Conservation (phyloP, 805 yeast species). For the Candida fluviatilis region DNA sequence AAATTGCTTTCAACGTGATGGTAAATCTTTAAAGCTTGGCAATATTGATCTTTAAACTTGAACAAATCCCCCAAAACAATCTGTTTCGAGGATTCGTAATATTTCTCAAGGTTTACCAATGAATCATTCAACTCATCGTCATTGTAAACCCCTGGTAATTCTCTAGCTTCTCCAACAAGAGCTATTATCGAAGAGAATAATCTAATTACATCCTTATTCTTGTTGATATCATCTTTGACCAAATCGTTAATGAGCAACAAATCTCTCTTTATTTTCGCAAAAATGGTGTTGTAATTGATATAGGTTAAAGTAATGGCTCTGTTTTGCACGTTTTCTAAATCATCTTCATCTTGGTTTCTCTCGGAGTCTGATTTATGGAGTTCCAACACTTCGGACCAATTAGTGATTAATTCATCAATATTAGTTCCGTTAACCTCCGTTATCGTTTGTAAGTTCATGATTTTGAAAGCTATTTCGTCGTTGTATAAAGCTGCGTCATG, state of each 20-base stretch:
- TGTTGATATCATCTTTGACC: constrained; percentile 19
- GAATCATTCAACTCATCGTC: constrained; percentile 65
- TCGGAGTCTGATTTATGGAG: constrained; percentile 54
- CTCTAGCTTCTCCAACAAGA: constrained; percentile 58
- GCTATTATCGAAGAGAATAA: constrained; percentile 48
- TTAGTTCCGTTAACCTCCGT: constrained; percentile 24
- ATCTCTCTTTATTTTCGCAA: constrained; percentile 74
- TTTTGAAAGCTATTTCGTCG: constrained; percentile 64
- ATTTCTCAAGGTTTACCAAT: constrained; percentile 46
- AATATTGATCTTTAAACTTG: constrained; percentile 33
- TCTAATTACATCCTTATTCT: constrained; percentile 42
- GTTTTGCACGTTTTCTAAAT: constrained; percentile 59
- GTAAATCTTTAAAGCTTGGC: constrained; percentile 46
- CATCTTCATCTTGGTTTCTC: constrained; percentile 44
- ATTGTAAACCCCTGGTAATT: constrained; percentile 88
- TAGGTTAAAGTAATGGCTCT: constrained; percentile 73
- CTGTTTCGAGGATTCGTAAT: constrained; percentile 44
- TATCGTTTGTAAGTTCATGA: constrained; percentile 37
- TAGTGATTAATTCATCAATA: constrained; percentile 47
- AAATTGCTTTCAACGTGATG: constrained; percentile 18
- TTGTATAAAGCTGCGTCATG: constrained; percentile 61
- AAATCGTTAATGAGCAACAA: constrained; percentile 37
- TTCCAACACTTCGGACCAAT: constrained; percentile 69
- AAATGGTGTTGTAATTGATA: constrained; percentile 62
- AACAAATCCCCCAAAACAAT: constrained; percentile 44